Percentiles rank a stretch among this genome's conserved stretches.
These are phyloP conservation scores for Glycine tomentella DNA, from an alignment of 306 rosid genomes.

Conservation along the genomic window DNA sequence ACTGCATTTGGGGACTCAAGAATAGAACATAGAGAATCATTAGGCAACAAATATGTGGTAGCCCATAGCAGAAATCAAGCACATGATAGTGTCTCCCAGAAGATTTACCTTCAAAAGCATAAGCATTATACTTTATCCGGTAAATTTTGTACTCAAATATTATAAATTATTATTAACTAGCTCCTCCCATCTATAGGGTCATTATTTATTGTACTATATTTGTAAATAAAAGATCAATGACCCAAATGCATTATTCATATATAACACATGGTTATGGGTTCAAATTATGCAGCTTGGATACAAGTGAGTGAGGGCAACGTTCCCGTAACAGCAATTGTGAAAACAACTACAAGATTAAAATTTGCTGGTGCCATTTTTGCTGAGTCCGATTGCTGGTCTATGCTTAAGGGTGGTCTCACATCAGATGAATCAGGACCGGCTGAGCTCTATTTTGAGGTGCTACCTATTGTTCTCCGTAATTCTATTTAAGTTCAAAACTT, in stretches of 20 bases:
- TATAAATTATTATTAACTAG: too few species aligned
- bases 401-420: constrained; percentile 84
- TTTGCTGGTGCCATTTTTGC: constrained; percentile 60
- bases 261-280: neutral
- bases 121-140: constrained; percentile 73
- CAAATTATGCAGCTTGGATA: constrained; percentile 58
- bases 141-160: constrained; percentile 26
- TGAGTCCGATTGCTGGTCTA: constrained; percentile 74
- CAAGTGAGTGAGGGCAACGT: constrained; percentile 59
- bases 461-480: neutral
- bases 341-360: constrained; percentile 52
- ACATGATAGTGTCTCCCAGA: constrained; percentile 63
- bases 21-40: constrained; percentile 54
- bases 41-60: constrained; percentile 67
- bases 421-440: constrained; percentile 59
- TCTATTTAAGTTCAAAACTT: too few species aligned
- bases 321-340: constrained; percentile 59
- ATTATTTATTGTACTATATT: too few species aligned
- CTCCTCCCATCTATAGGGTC: too few species aligned
- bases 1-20: constrained; percentile 55
- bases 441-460: constrained; percentile 75
- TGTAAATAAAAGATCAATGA: neutral
- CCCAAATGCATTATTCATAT: neutral
- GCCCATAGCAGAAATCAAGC: constrained; percentile 60
- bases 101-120: constrained; percentile 48